Evolutionary conservation across 2,329 filamentous ascomycete species (phyloP).

Genomic region (Pseudogymnoascus sp.): DNA sequence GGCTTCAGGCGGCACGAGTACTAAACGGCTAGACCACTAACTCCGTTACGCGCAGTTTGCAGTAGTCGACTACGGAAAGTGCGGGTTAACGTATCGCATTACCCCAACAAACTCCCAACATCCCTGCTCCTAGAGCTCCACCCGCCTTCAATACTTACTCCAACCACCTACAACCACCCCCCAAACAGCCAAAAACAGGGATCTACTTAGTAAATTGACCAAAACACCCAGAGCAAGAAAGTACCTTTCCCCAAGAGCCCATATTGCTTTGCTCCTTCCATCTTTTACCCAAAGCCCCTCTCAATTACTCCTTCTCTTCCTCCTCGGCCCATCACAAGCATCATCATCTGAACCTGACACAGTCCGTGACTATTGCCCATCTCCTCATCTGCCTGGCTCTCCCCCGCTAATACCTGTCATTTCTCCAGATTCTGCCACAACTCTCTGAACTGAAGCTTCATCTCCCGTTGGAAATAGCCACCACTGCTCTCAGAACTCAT

Average conservation of each 20-base stretch:
- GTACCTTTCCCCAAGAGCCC: neutral
- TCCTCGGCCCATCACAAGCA: conserved; percentile 1
- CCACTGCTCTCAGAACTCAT: neutral
- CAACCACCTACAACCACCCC: neutral
- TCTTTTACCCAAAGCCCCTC: neutral
- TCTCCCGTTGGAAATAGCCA: neutral
- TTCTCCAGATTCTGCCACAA: neutral
- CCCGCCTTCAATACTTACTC: neutral
- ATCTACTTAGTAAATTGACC: neutral
- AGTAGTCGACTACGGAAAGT: neutral
- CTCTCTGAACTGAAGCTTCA: neutral
- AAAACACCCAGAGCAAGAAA: neutral
- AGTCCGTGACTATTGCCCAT: neutral
- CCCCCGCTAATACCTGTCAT: neutral
- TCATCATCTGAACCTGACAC: neutral
- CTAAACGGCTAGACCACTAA: neutral
- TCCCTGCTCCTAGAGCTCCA: neutral
- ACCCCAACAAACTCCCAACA: conserved; percentile 1
- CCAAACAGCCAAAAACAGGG: neutral
- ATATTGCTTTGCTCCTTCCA: neutral
- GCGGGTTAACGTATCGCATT: conserved; percentile 2
- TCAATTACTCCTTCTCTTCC: neutral
- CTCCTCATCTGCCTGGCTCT: neutral
- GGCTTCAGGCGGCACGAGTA: neutral
- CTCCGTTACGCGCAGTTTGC: neutral